These are phyloP conservation scores for Musa balbisiana DNA, from an alignment of 202 grass and related monocot species.

Conservation along the genomic window DNA sequence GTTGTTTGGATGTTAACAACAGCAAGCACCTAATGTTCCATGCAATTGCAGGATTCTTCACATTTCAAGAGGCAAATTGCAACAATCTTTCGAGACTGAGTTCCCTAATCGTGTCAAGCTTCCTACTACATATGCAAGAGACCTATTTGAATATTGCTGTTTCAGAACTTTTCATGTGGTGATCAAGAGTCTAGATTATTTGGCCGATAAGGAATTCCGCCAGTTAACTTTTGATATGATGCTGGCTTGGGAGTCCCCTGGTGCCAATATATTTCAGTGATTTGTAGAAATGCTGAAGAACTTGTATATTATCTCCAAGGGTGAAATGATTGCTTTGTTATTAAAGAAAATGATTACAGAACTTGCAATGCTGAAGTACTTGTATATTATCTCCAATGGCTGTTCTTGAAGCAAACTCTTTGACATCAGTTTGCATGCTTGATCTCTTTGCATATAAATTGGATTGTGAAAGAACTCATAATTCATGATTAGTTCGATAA, in stretches of 20 bases:
- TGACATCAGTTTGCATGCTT: no score
- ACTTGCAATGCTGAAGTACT: no score
- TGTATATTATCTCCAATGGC: no score
- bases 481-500: no score
- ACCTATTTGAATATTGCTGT: slow-evolving; percentile 72
- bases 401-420: no score
- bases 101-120: slow-evolving; percentile 24
- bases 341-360: no score
- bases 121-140: slow-evolving; percentile 41
- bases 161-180: slow-evolving; percentile 54
- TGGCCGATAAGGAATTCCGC: slow-evolving; percentile 60
- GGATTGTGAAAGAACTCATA: no score
- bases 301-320: no score
- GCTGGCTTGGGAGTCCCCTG: slow-evolving; percentile 86
- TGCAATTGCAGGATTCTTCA: slow-evolving; percentile 49
- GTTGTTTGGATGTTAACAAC: neutral
- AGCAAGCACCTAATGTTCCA: neutral
- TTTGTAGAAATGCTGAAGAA: no score
- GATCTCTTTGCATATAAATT: no score
- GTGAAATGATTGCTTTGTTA: no score
- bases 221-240: slow-evolving; percentile 83
- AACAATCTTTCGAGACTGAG: slow-evolving; percentile 42
- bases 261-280: neutral
- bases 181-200: slow-evolving; percentile 37
- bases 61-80: slow-evolving; percentile 41